These are phyloP conservation scores for Beauveria rudraprayagi DNA, from an alignment of 2,329 filamentous ascomycete species.

Conservation along the genomic window DNA sequence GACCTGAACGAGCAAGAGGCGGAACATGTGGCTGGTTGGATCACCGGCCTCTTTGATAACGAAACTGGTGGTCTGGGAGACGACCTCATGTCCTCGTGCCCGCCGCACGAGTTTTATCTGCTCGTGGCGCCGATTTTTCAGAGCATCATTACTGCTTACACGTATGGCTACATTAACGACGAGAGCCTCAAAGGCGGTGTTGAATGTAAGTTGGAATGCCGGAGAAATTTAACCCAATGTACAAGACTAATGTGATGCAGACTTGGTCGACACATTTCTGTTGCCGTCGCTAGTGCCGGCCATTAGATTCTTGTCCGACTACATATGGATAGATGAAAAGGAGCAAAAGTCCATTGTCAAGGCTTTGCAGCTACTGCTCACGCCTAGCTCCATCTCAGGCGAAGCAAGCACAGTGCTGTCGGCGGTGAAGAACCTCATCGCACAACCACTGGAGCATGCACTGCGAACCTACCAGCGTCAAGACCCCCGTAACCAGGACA, in stretches of 20 bases:
- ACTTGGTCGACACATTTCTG: constrained; percentile 71
- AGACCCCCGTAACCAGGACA: constrained; percentile 58
- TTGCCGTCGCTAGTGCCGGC: constrained; percentile 71
- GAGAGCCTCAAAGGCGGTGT: constrained; percentile 67
- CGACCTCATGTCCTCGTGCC: constrained; percentile 73
- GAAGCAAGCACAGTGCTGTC: constrained; percentile 65
- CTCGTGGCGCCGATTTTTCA: constrained; percentile 70
- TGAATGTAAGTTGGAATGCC: constrained; percentile 50
- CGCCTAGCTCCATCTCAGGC: constrained; percentile 59
- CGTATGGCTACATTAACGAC: constrained; percentile 55
- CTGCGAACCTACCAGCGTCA: constrained; percentile 59
- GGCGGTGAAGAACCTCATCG: constrained; percentile 63
- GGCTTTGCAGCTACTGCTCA: constrained; percentile 64
- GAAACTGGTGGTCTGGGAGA: constrained; percentile 68
- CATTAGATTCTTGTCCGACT: constrained; percentile 61
- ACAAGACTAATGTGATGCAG: constrained; percentile 28
- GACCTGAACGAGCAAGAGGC: constrained; percentile 58
- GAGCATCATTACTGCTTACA: constrained; percentile 64
- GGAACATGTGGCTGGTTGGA: constrained; percentile 63
- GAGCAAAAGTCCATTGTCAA: constrained; percentile 63
- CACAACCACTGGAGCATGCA: constrained; percentile 58
- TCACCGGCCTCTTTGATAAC: constrained; percentile 67
- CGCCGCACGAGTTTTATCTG: constrained; percentile 74
- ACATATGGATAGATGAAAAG: constrained; percentile 58
- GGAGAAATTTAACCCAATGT: no score